Base-by-base conservation (phyloP, 441 rosid genomes). In the Brassica hybrid region DNA sequence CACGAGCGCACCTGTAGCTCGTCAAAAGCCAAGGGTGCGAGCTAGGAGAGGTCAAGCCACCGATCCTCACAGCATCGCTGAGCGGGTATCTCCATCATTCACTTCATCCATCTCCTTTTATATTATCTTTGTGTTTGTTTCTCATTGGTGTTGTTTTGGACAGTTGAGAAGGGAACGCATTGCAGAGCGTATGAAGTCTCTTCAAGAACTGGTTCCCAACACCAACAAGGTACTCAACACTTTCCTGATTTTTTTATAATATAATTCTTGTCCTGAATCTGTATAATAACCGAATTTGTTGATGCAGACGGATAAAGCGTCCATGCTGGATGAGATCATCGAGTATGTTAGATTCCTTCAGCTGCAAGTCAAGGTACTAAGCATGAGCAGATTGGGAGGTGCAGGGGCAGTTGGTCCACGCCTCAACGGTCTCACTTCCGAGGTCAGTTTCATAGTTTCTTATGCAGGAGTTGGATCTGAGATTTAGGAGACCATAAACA, bases 271-370 rank as follows among this genome's bases (percentile, higher is more conserved):
- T 72, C 34, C 23, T 67, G 23, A 30, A 60, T 67, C 58, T 58
- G 63, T 13, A 34, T 67, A 67, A 34, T 60, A 59, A 77, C 48
- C 1, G 1, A 25, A n/a, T 16, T 17, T 57, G 68, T 65, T 72
- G 13, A 18, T 45, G 10, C 72, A 79, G 82, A 79, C 82, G 16
- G 82, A 79, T 69, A 79, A 79, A 5, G 82, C 82, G 76, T 92
- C 98, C 30, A 94, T 92, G 98, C 88, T 94, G 8, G 97, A 94
- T 79, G 98, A 94, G 93, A 94, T 94, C 83, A 90, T 94, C 80
- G 98, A 94, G 77, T 94, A 94, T 82, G 97, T 94, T 75, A 92
- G 94, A 76, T 94, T 94, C 88, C 95, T 94, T 70, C 97, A 92
- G 89, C 97, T 94, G 61, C 98, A 94, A 94, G 97, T 94, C 90